Percentiles rank a stretch among this genome's conserved stretches.
Conservation (phyloP, 2,329 filamentous ascomycete species). For the Microcyclosporella mali region DNA sequence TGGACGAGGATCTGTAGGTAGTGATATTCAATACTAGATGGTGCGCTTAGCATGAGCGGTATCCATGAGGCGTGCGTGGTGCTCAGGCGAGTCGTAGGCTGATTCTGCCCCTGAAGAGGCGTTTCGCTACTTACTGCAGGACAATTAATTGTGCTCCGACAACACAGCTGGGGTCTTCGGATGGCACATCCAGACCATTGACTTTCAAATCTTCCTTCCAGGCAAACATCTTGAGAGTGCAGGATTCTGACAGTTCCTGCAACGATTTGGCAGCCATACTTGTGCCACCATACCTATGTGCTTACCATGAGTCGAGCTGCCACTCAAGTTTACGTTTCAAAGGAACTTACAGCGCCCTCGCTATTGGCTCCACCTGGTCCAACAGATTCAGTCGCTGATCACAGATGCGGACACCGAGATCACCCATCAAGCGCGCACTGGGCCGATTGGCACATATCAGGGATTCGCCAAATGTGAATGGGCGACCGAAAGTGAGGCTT, state of each 20-base stretch:
- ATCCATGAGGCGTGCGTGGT: no score
- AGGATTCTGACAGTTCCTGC: slow-evolving; percentile 34
- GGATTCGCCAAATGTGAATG: slow-evolving; percentile 37
- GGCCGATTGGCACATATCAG: no score
- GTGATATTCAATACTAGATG: slow-evolving; percentile 36
- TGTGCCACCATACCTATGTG: slow-evolving; percentile 8
- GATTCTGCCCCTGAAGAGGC: no score
- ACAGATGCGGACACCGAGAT: slow-evolving; percentile 1
- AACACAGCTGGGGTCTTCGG: background rate
- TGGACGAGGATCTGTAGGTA: slow-evolving; percentile 42
- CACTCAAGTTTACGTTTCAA: no score
- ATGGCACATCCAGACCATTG: slow-evolving; percentile 32
- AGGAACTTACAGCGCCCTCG: slow-evolving; percentile 33
- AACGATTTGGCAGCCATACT: slow-evolving; percentile 32
- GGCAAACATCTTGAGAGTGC: slow-evolving; percentile 28
- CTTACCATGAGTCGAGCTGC: no score
- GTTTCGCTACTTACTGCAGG: slow-evolving; percentile 8
- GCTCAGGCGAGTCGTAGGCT: no score
- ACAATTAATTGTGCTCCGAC: slow-evolving; percentile 13
- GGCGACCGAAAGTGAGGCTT: slow-evolving; percentile 40
- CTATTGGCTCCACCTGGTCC: slow-evolving; percentile 40
- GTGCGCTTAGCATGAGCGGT: background rate
- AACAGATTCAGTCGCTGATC: slow-evolving; percentile 34
- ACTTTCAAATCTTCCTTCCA: slow-evolving; percentile 38
- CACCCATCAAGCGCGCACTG: no score